phyloP scores from a whole-genome alignment of 2,329 filamentous ascomycete genomes.

The Akanthomyces lecanii region DNA sequence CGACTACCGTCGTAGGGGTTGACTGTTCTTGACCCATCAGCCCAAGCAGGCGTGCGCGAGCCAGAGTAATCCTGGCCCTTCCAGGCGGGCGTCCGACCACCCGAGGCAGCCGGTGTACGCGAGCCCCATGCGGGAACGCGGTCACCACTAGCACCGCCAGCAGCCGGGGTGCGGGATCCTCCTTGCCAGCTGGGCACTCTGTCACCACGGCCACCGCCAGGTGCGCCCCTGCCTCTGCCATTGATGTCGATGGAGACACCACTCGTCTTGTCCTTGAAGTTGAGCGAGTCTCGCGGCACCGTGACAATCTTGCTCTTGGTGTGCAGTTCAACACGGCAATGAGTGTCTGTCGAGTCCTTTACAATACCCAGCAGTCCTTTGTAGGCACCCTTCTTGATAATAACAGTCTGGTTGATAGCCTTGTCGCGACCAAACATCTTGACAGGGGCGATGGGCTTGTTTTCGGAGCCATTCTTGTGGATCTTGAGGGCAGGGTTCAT shows the following conservation, averaged over 20 bases:
- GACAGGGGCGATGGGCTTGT: constrained; percentile 56
- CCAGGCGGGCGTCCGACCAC: constrained; percentile 61
- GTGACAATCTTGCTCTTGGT: constrained; percentile 90
- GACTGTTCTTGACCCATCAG: constrained; percentile 61
- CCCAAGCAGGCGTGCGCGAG: constrained; percentile 67
- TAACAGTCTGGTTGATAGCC: constrained; percentile 86
- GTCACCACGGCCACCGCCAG: constrained; percentile 42
- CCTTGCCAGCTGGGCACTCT: constrained; percentile 56
- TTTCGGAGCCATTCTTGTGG: constrained; percentile 53
- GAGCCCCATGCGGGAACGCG: constrained; percentile 75
- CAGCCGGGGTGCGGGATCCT: constrained; percentile 65
- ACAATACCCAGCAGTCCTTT: constrained; percentile 94
- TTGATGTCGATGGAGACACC: constrained; percentile 74
- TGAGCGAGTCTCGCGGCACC: constrained; percentile 75
- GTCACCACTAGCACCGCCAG: constrained; percentile 54
- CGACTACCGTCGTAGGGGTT: constrained; percentile 70
- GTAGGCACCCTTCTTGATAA: constrained; percentile 79
- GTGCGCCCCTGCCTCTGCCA: constrained; percentile 43
- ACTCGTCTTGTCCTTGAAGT: constrained; percentile 78
- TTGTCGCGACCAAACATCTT: constrained; percentile 76
- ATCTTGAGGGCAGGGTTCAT: constrained; percentile 90
- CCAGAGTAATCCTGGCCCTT: constrained; percentile 49
- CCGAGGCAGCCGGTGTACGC: constrained; percentile 52
- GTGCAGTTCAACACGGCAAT: constrained; percentile 87
- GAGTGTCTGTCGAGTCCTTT: constrained; percentile 83